Evolutionary conservation across 2,329 filamentous ascomycete genomes (phyloP), one percentile per base, ranked within the genome.

Genomic region (Epichloe hybrida): DNA sequence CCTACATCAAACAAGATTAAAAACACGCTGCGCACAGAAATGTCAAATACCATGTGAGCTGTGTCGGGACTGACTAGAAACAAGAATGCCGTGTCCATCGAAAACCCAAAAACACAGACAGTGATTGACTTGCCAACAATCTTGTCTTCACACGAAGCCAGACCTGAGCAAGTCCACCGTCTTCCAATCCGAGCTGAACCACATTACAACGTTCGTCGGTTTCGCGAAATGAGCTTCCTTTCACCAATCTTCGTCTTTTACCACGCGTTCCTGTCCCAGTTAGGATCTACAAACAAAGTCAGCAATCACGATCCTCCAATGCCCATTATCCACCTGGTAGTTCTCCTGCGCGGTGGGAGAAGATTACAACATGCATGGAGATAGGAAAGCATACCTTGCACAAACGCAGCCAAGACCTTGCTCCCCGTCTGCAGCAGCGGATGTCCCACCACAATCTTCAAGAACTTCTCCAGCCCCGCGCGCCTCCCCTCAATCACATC

Each of bases 361-460:
- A 11, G 7, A 11, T 38, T 17, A 40, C 13, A 39, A 13, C 11
- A 49, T 31, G 13, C 11, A 49, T 31, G 31, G 15, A 9, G 7
- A 27, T 4, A 1, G 23, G 20, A 13, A 13, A 35, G 4, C 38
- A 59, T 64, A 95, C 90, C 93, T 72, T 98, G 93, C 63, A 98
- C 90, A 73, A 97, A 98, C 34, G 88, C 87, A 12, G 90, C 91
- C 61, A 98, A 70, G 52, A 98, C 93, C 71, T 97, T 95, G 69
- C 89, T 96, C 49, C 93, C 93, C 34, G 93, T 98, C 79, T 98
- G 93, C 70, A 98, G 71, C 61, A 98, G 74, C 60, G 93, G 93
- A 68, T 98, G 93, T 0, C 93, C 91, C 1, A 95, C 93, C 11
- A 98, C 93, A 64, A 97, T 97, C 79, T 93, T 90, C 65, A 98